These are phyloP conservation scores for Lathyrus sativus DNA, from an alignment of 306 rosid genomes.

Conservation along the genomic window DNA sequence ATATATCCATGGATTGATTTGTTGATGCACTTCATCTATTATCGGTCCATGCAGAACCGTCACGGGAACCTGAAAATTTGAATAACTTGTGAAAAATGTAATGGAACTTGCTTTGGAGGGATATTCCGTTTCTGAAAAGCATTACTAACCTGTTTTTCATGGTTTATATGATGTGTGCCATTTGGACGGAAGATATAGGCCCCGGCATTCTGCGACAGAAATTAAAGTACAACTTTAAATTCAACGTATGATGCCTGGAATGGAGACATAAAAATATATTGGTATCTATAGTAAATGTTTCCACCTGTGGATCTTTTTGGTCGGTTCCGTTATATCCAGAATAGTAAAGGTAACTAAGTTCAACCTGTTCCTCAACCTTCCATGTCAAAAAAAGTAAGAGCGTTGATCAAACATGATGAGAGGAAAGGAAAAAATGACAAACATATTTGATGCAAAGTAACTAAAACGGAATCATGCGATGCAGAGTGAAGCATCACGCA, in stretches of 20 bases:
- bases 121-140: conserved; percentile 27
- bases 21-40: conserved; percentile 61
- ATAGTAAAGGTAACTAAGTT: conserved; percentile 54
- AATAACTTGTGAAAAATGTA: conserved; percentile 10
- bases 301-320: conserved; percentile 51
- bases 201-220: conserved; percentile 53
- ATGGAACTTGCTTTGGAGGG: background rate
- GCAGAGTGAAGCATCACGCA: conserved; percentile 38
- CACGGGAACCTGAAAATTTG: conserved; percentile 45
- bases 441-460: conserved; percentile 4
- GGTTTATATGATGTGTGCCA: conserved; percentile 45
- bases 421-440: conserved; percentile 30
- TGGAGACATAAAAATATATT: conserved; percentile 28
- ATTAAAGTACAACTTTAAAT: conserved; percentile 29
- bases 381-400: conserved; percentile 46
- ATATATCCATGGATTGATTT: conserved; percentile 61
- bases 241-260: background rate
- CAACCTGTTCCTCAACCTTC: conserved; percentile 53
- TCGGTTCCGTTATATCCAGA: conserved; percentile 52
- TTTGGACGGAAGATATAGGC: conserved; percentile 67
- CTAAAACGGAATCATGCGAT: conserved; percentile 30
- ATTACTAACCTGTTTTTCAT: conserved; percentile 47
- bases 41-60: conserved; percentile 54
- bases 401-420: conserved; percentile 23
- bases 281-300: conserved; percentile 18